Conservation (phyloP, 2,329 filamentous ascomycete genomes). For the Alternaria solani region DNA sequence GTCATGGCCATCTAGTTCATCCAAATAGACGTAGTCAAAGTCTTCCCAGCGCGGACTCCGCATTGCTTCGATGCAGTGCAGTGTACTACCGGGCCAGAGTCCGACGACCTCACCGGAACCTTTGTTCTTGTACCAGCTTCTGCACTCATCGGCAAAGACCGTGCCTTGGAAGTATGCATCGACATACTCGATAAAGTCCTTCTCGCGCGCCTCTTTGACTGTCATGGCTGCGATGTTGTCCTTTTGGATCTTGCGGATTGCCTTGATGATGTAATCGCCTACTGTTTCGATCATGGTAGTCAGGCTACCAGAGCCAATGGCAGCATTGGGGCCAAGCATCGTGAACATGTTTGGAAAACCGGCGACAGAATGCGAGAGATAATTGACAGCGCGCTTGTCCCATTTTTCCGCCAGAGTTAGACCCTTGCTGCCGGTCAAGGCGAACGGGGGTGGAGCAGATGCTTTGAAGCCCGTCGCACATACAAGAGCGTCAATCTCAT, state of each 20-base stretch:
- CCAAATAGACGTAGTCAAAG: conserved; percentile 41
- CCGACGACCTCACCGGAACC: conserved; percentile 39
- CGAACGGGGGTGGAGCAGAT: conserved; percentile 51
- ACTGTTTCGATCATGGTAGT: conserved; percentile 54
- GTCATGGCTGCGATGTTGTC: conserved; percentile 53
- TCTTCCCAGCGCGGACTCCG: conserved; percentile 48
- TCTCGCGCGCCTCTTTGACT: conserved; percentile 34
- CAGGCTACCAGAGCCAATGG: conserved; percentile 51
- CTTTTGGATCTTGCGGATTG: conserved; percentile 54
- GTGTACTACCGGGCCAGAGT: conserved; percentile 45
- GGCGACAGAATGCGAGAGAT: conserved; percentile 41
- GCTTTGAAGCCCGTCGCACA: conserved; percentile 57
- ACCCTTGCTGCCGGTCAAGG: conserved; percentile 41
- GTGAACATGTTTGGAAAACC: conserved; percentile 53
- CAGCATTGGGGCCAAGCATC: conserved; percentile 54
- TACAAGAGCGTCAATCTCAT: conserved; percentile 55
- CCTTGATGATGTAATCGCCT: conserved; percentile 51
- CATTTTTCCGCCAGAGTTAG: conserved; percentile 46
- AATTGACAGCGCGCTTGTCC: conserved; percentile 42
- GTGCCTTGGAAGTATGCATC: conserved; percentile 47
- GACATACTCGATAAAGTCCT: conserved; percentile 42
- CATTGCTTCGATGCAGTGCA: conserved; percentile 46
- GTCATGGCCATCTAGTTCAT: conserved; percentile 23
- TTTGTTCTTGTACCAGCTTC: conserved; percentile 48
- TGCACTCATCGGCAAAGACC: conserved; percentile 45